Evolutionary conservation across 2,329 filamentous ascomycete species (phyloP).

Genomic region (Neofusicoccum cordaticola): DNA sequence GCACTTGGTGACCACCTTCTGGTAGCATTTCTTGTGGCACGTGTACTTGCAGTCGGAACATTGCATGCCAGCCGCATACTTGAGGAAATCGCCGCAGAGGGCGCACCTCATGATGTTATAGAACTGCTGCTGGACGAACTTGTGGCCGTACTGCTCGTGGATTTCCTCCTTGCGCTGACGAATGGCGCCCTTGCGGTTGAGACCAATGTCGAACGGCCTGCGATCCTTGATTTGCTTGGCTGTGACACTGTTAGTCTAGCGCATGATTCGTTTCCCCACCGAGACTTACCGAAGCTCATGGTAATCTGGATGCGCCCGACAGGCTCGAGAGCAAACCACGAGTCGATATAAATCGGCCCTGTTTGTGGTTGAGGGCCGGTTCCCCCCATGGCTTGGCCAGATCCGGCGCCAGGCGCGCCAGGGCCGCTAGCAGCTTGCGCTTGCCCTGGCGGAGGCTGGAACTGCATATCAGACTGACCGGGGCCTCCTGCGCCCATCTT

Average conservation of each 20-base stretch:
- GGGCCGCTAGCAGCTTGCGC: conserved; percentile 29
- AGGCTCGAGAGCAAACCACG: conserved; percentile 96
- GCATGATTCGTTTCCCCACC: background rate
- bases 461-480: conserved; percentile 54
- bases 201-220: conserved; percentile 78
- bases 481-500: conserved; percentile 70
- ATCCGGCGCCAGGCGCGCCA: conserved; percentile 35
- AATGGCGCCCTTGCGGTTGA: conserved; percentile 92
- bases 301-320: conserved; percentile 88
- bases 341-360: conserved; percentile 67
- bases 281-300: conserved; percentile 69
- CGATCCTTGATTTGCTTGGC: conserved; percentile 84
- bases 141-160: conserved; percentile 98
- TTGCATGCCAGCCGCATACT: conserved; percentile 98
- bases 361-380: conserved; percentile 49
- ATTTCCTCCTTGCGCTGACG: conserved; percentile 97
- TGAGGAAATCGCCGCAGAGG: conserved; percentile 95
- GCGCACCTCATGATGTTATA: conserved; percentile 99
- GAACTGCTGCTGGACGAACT: conserved; percentile 97
- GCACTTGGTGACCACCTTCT: conserved; percentile 96
- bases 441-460: conserved; percentile 48
- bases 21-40: conserved; percentile 96
- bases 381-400: conserved; percentile 29
- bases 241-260: conserved; percentile 24
- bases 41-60: conserved; percentile 99